Percentiles rank a stretch among this genome's conserved stretches.
These are phyloP conservation scores for Artemisia tridentata DNA, from an alignment of 129 eudicot species.

Conservation along the genomic window DNA sequence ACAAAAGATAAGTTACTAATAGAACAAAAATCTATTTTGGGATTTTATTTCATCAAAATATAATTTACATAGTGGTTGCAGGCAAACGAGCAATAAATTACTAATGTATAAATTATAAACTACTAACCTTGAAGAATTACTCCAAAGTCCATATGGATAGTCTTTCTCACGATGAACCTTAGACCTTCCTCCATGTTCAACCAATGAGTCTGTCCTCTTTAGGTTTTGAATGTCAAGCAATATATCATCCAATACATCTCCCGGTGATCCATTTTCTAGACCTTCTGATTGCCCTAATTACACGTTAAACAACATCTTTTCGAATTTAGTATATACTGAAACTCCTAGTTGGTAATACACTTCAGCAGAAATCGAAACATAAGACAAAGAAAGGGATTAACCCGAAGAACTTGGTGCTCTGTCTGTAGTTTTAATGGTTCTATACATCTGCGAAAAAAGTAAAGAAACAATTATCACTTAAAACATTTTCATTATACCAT, in stretches of 20 bases:
- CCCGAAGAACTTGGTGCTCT: conserved; percentile 86
- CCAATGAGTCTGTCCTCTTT: conserved; percentile 28
- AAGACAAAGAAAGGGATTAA: conserved; percentile 20
- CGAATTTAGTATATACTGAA: conserved; percentile 13
- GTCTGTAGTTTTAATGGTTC: conserved; percentile 93
- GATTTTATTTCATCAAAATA: no score
- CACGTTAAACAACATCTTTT: conserved; percentile 9
- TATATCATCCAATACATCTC: conserved; percentile 67
- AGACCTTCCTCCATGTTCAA: conserved; percentile 34
- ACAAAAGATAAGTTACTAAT: no score
- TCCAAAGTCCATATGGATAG: conserved; percentile 51
- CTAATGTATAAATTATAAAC: background rate
- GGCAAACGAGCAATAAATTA: no score
- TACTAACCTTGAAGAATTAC: conserved; percentile 78
- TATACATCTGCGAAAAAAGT: conserved; percentile 67
- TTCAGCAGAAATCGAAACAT: background rate
- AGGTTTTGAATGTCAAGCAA: conserved; percentile 58
- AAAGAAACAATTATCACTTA: background rate
- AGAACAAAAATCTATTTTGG: no score
- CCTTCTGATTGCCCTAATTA: conserved; percentile 53
- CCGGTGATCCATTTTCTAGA: conserved; percentile 66
- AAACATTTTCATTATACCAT: no score
- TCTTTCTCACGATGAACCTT: conserved; percentile 33
- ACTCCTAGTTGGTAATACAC: background rate
- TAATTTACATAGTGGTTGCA: no score